Evolutionary conservation across 108 stramenopile species (phyloP), one percentile per base, ranked within the genome.

Genomic region (Nannochloropsis oceanica): DNA sequence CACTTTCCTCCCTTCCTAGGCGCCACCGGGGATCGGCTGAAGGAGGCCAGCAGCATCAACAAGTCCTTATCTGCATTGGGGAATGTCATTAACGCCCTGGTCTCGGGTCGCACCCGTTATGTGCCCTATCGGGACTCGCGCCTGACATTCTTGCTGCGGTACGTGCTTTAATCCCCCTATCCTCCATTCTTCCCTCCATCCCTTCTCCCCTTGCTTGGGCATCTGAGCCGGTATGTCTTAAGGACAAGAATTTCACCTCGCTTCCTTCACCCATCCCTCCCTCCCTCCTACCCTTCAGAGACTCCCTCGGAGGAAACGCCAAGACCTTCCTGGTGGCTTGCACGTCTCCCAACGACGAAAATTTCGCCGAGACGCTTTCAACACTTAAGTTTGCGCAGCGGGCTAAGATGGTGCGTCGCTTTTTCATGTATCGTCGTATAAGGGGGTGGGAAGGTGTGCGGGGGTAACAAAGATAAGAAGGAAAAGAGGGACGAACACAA

Each of bases 11-110:
- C 34, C 34, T n/a, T 9, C 0, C 5, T 26, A 43, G 81, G 84
- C 81, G 89, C 88, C 13, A 87, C 86, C 22, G 89, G 89, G 11
- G 90, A 90, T 80, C 89, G 90, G n/a, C 89, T 90, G 84, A 89
- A 89, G 43, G 90, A 90, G 80, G 90, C 90, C 20, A 88, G 87
- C 42, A 88, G 85, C 87, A 90, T 90, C 84, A 90, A 90, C 85
- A 84, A 89, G 85, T 88, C 87, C 22, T 79, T 90, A 27, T 87
- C 87, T 27, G 86, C 89, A 8, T 87, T 90, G 10, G 90, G 90
- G 42, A 81, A 82, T 8, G 88, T 89, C 20, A 89, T 89, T 86
- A 89, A 89, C 79, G 89, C 89, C 43, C 88, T 89, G 24, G 89
- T 89, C 8, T 43, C 84, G 13, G 89, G 89, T 24, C 86, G 87